Evolutionary conservation across 345 rosid species (phyloP), one percentile per base, ranked within the genome.

Genomic region (Leavenworthia alabamica): DNA sequence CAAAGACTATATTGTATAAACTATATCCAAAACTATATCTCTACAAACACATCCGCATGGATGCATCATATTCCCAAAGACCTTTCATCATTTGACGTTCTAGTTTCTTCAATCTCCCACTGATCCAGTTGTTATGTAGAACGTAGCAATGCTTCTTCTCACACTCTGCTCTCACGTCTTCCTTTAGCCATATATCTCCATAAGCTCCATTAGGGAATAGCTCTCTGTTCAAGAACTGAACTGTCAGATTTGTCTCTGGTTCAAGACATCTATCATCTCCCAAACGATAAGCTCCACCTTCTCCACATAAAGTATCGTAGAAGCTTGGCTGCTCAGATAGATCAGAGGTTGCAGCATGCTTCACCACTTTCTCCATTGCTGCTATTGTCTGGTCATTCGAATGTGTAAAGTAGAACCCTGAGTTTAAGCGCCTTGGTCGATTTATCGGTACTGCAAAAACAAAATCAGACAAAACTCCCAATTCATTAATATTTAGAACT

Each of bases 291-390:
- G 62, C 45, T 28, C 99, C 99, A 10, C 82, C 89, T 79, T 80
- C 91, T 43, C 97, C 98, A 39, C 98, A 89, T 75, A 92, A 63
- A 3, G 81, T 80, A 67, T 86, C 99, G 15, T 92, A 92, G 72
- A 92, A 86, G 78, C 99, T 86, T 29, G 99, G 96, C 74, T 92
- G 97, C 76, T 89, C 98, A 0, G 97, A 89, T 19, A 89, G 57
- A 56, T 80, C 74, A 2, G 98, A 89, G 14, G 63, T 76, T 26
- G 89, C 82, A 46, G 95, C 96, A 12, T 92, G 98, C 67, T 81
- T 80, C 36, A 92, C 98, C 41, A 92, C 95, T 80, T 86, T 92
- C 74, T 82, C 90, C 79, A 89, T 64, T 8, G 88, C 97, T 60
- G 85, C 66, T 69, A 86, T 81, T 0, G 96, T 83, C 7, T 80